Conservation (phyloP, 495 filamentous ascomycete species). For the Acidiella bohemica region DNA sequence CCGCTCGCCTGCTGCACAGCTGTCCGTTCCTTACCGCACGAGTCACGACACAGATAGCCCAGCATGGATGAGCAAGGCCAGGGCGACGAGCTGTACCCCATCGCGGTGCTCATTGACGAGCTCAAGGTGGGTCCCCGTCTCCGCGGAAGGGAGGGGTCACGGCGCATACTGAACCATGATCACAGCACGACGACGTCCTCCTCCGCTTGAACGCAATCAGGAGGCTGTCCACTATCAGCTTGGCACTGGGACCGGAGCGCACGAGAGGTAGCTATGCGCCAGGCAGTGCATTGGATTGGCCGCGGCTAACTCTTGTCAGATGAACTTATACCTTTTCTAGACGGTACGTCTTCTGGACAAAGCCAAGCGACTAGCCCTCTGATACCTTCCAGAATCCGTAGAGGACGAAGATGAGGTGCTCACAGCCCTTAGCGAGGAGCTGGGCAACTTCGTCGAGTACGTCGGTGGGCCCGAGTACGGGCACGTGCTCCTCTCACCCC, state of each 20-base stretch:
- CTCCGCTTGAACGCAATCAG: slow-evolving; percentile 97
- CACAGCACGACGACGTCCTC: slow-evolving; percentile 91
- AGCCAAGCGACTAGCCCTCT: not conserved
- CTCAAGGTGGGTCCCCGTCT: slow-evolving; percentile 59
- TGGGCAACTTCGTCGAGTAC: slow-evolving; percentile 92
- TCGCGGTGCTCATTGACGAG: slow-evolving; percentile 98
- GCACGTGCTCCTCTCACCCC: slow-evolving; percentile 88
- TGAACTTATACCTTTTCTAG: slow-evolving; percentile 95
- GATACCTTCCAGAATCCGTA: slow-evolving; percentile 63
- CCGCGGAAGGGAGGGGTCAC: not conserved
- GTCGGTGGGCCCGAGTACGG: slow-evolving; percentile 87
- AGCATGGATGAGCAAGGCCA: slow-evolving; percentile 58
- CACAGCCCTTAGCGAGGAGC: slow-evolving; percentile 89
- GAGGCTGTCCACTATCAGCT: slow-evolving; percentile 91
- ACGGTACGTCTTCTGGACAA: slow-evolving; percentile 48
- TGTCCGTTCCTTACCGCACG: slow-evolving; percentile 9
- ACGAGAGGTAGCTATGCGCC: too few species aligned
- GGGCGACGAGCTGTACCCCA: slow-evolving; percentile 97
- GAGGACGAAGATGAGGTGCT: slow-evolving; percentile 98
- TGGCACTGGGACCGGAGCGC: slow-evolving; percentile 86
- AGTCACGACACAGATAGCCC: not conserved
- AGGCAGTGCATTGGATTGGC: too few species aligned
- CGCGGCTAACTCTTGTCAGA: too few species aligned
- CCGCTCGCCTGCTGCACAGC: slow-evolving; percentile 5
- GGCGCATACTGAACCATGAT: slow-evolving; percentile 2